Evolutionary conservation across 2,329 filamentous ascomycete species (phyloP), one percentile per base, ranked within the genome.

Genomic region (Penicillium verrucosum): DNA sequence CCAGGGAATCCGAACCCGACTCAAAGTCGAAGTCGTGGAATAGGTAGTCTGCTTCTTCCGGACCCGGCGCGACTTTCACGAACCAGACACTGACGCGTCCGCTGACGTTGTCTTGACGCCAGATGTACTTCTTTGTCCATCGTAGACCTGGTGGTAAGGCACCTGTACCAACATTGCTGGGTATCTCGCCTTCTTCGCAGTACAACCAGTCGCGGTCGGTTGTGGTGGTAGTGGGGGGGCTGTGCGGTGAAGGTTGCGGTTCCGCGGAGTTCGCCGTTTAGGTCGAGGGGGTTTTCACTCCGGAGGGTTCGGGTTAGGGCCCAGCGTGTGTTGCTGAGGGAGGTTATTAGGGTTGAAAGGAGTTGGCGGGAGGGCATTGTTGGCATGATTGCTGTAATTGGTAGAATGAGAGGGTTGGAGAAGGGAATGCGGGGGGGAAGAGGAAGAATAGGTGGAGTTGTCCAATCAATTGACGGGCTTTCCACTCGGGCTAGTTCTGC

Each of bases 71-170:
- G 8, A 74, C 67, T 55, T 78, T 78, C 30, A 75, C 75, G 46
- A 79, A 79, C 76, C 76, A 79, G 14, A 78, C 69, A 54, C 76
- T 78, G 12, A 78, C 72, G 23, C 60, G 59, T 14, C 60, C 67
- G 25, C 59, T 50, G 3, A 68, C 60, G 14, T 60, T 60, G 32
- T 32, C 54, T 18, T 75, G 50, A 1, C 74, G 71, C 77, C 77
- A 79, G 46, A 78, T 76, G 55, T 78, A 79, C 58, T 77, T 77
- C 58, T 76, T 76, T 8, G 71, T 70, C 71, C 70, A 75, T 41
- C 63, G 69, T 25, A 74, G 54, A 2, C 68, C 66, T 14, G 63
- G 56, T 54, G 51, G 47, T 5, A 55, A 51, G 14, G 66, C 63
- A 0, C 63, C 67, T n/a, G 62, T 50, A 0, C 63, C 59, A n/a